Evolutionary conservation across 345 rosid genomes (phyloP), one percentile per base, ranked within the genome.

Genomic region (Hypericum androsaemum): DNA sequence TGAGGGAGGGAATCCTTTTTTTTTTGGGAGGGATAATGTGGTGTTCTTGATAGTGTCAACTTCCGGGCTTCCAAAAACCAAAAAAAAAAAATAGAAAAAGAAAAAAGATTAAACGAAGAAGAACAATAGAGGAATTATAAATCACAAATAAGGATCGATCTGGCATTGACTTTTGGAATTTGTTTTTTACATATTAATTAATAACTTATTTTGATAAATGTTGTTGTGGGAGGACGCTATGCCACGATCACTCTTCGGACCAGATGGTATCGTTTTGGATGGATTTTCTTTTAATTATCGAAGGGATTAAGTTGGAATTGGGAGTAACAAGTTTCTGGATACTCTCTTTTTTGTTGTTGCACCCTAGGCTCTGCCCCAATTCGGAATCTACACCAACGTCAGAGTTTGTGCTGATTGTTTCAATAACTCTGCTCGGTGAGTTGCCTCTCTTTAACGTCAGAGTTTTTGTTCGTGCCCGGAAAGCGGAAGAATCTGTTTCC

Each of bases 361-460:
- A 50, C 47, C 67, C 22, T 77, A 81, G 88, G 68, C 66, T 64
- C 60, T 84, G 52, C 84, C 94, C 0, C 84, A 77, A 62, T 81
- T 84, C 68, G 80, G 81, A 38, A 73, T 84, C 55, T 41, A 65
- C 45, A 38, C 79, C 1, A 43, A 52, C 6, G 84, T 76, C 53
- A 74, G 94, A 72, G 94, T 81, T 39, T 84, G 89, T 12, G 78
- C 77, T 47, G 82, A 79, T 14, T 77, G 89, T 67, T 77, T 52
- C 59, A 79, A 81, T 52, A 59, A 59, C 66, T 74, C 77, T 17
- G 49, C 74, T 38, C 51, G 77, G 88, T 81, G 63, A 73, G 37
- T 57, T 3, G 12, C 10, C 41, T 15, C 6, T 62, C 14, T 12
- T 59, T 47, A 13, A 50, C 8, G 13, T 66, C 50, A n/a, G 28